A percentile compares a stretch with the other conserved stretches of the same genome.
These are phyloP conservation scores for Mucor mucedo DNA, from an alignment of 371 early-diverging fungal genomes.

Conservation along the genomic window DNA sequence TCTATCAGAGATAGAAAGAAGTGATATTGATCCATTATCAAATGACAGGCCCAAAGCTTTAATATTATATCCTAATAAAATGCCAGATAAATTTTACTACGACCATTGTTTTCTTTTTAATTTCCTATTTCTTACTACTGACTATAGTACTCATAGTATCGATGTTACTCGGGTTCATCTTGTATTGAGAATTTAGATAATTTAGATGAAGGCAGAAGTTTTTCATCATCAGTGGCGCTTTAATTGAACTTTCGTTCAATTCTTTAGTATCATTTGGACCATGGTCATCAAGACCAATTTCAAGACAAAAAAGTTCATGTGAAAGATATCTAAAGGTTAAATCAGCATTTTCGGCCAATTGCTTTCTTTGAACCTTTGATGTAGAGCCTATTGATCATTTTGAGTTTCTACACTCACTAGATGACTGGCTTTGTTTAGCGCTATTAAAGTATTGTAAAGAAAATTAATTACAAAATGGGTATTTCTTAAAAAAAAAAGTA, in stretches of 20 bases:
- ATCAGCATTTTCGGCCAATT: background rate
- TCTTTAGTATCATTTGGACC: conserved; percentile 11
- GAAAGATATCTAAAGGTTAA: background rate
- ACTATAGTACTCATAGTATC: conserved; percentile 3
- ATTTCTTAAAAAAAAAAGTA: conserved; percentile 4
- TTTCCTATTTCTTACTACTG: conserved; percentile 3
- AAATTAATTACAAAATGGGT: conserved; percentile 5
- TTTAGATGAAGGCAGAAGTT: conserved; percentile 12
- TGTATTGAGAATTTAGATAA: conserved; percentile 3
- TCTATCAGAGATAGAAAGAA: conserved; percentile 2
- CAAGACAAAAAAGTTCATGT: conserved; percentile 7
- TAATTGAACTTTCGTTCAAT: conserved; percentile 11
- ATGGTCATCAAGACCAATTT: conserved; percentile 4
- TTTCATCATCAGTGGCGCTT: conserved; percentile 18
- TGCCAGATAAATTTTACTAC: too few species aligned
- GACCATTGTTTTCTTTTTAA: background rate
- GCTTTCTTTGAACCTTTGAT: background rate
- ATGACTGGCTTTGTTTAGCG: conserved; percentile 4
- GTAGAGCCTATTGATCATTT: background rate
- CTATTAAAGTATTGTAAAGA: conserved; percentile 4
- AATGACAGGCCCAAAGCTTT: conserved; percentile 11
- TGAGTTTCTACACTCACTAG: conserved; percentile 2
- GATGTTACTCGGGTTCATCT: background rate
- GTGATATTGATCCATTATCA: conserved; percentile 2
- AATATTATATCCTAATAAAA: conserved; percentile 5